Evolutionary conservation across 768 basidiomycete species (phyloP), one percentile per base, ranked within the genome.

Genomic region (Vishniacozyma victoriae): DNA sequence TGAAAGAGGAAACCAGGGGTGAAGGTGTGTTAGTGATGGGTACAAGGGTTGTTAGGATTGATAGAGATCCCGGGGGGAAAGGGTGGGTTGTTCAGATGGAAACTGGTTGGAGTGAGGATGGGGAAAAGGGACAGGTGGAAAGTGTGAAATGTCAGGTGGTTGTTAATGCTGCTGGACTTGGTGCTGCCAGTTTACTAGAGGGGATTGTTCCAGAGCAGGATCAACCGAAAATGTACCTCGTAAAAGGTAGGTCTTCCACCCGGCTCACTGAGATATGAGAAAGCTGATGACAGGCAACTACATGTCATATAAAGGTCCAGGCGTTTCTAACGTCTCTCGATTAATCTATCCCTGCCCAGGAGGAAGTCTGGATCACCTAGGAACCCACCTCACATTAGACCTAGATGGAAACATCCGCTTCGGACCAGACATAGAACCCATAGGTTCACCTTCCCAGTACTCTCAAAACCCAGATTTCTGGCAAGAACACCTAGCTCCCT

Each of bases 281-380:
- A 14, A 26, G 41, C 18, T 47, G 42, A 41, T 46, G 5, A 0
- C 24, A 62, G 57, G 56, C 80, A 50, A 90, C 3, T 97, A 96
- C 64, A 85, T 88, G 24, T 81, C 83, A 3, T 97, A 96, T 71
- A 78, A 78, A 40, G 91, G 92, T 5, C 82, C 83, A 0, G 90
- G 89, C 0, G 76, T 84, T 35, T 72, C 77, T 13, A 69, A 77
- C 12, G 76, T 95, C 46, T 78, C 77, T 3, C 83, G 82, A 56
- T 79, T 99, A 50, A 82, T 99, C 62, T 96, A 99, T 73, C 92
- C 93, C 2, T 91, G 87, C 54, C 91, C 93, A 3, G 66, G 72
- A 41, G 50, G 57, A 1, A 65, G 80, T 5, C 86, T 93, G 64
- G 83, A 87, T 51, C 86, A 86, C 3, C 77, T 96, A 5, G 93